Evolutionary conservation across 257 asterid genomes (phyloP), one percentile per base, ranked within the genome.

Genomic region (Knoxia roxburghii): DNA sequence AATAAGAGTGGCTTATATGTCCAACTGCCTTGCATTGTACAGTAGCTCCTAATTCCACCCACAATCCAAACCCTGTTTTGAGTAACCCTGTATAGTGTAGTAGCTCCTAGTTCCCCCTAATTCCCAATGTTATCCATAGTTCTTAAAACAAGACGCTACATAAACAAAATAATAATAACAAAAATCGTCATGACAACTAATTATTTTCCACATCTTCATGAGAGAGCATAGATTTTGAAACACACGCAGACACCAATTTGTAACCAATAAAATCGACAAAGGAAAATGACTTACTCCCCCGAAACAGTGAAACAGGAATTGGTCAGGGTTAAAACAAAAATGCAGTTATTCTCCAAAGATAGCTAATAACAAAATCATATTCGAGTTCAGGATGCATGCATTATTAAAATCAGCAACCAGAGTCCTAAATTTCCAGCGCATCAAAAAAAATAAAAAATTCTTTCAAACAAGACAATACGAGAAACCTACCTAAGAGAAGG

Each of bases 361-460:
- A 41, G 12, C 0, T 8, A 56, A 1, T 17, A 1, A 17, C 5
- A 48, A 48, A 48, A 23, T 1, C 53, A 6, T 2, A 48, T 48
- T 48, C 8, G 23, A 2, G 24, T 48, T 48, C 53, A 48, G 17
- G 53, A 61, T 70, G 68, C 74, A 23, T 50, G 68, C 53, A 39
- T 61, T 32, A 30, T 12, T 49, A 17, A 20, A 49, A 32, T 14
- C 21, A 48, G 29, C 6, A 54, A 17, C 8, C 27, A 54, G 49
- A 26, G 1, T 32, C 20, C 7, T 29, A 5, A 50, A 45, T 18
- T 29, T 29, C 56, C 10, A 20, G 12, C 29, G 41, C 58, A 10
- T 10, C 39, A 26, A 54, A 30, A 7, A 4, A 37, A 9, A 5
- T 10, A 39, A 23, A 65, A 6, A 21, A 26, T 50, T 18, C 45